phyloP scores from a whole-genome alignment of 306 rosid genomes.

The Malus asiatica region DNA sequence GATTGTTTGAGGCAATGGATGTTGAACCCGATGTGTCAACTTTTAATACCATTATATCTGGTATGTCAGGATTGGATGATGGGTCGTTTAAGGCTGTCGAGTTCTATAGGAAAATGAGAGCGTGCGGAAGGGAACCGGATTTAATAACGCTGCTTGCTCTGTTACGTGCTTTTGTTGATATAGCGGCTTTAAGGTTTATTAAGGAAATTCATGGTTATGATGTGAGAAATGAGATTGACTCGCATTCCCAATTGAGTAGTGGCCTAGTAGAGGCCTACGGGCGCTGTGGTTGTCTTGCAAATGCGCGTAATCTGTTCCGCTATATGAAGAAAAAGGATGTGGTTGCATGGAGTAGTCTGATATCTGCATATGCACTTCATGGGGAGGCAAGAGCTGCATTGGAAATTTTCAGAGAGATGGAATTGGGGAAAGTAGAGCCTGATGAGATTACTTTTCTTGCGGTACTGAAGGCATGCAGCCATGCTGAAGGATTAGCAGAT shows the following conservation, averaged over 20 bases:
- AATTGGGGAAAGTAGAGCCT: conserved; percentile 42
- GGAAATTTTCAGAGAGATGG: conserved; percentile 46
- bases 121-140: conserved; percentile 32
- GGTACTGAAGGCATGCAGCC: conserved; percentile 71
- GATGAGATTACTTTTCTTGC: conserved; percentile 63
- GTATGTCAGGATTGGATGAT: conserved; percentile 22
- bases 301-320: conserved; percentile 33
- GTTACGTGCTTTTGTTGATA: conserved; percentile 46
- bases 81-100: conserved; percentile 36
- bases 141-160: conserved; percentile 60
- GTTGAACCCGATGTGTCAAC: conserved; percentile 42
- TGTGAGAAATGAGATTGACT: conserved; percentile 35
- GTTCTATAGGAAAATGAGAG: conserved; percentile 44
- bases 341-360: conserved; percentile 70
- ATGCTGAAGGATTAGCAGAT: conserved; percentile 54
- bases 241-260: conserved; percentile 52
- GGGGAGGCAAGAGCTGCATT: conserved; percentile 62
- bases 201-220: conserved; percentile 69
- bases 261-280: conserved; percentile 73
- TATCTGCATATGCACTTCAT: conserved; percentile 64
- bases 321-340: conserved; percentile 48
- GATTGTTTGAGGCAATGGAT: conserved; percentile 44
- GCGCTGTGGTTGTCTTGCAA: conserved; percentile 46
- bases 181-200: conserved; percentile 46
- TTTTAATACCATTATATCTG: conserved; percentile 56